Percentiles rank a stretch among this genome's conserved stretches.
Conservation (phyloP, 306 rosid genomes). For the Lablab purpureus region DNA sequence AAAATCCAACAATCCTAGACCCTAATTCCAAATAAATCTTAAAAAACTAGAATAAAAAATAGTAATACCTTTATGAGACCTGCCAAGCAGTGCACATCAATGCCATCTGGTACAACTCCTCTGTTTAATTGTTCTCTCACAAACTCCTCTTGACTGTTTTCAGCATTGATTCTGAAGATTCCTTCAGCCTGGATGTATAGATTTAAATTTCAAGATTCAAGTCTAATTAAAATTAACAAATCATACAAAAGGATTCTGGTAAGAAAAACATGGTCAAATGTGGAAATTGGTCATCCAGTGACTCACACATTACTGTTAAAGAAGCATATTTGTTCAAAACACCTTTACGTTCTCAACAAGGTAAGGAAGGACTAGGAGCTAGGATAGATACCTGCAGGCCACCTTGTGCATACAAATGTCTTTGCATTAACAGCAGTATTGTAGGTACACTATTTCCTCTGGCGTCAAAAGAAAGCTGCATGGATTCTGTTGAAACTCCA, state of each 20-base stretch:
- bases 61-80: conserved; percentile 89
- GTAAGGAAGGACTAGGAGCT: conserved; percentile 29
- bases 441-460: conserved; percentile 98
- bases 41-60: not conserved
- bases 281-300: conserved; percentile 8
- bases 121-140: conserved; percentile 89
- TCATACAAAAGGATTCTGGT: conserved; percentile 30
- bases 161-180: conserved; percentile 93
- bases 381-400: conserved; percentile 81
- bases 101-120: conserved; percentile 79
- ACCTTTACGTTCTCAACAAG: conserved; percentile 17
- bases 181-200: conserved; percentile 87
- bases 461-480: conserved; percentile 98
- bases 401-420: conserved; percentile 82
- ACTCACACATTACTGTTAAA: not conserved
- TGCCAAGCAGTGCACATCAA: conserved; percentile 92
- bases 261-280: not conserved
- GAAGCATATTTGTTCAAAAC: conserved; percentile 19
- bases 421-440: conserved; percentile 90
- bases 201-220: conserved; percentile 47
- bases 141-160: conserved; percentile 91
- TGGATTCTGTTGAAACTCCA: conserved; percentile 98
- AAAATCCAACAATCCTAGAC: conserved; percentile 28
- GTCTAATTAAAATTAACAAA: conserved; percentile 34
- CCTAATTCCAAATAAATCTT: conserved; percentile 25